Conservation (phyloP, 2,329 filamentous ascomycete genomes). For the Fusarium stilboides region DNA sequence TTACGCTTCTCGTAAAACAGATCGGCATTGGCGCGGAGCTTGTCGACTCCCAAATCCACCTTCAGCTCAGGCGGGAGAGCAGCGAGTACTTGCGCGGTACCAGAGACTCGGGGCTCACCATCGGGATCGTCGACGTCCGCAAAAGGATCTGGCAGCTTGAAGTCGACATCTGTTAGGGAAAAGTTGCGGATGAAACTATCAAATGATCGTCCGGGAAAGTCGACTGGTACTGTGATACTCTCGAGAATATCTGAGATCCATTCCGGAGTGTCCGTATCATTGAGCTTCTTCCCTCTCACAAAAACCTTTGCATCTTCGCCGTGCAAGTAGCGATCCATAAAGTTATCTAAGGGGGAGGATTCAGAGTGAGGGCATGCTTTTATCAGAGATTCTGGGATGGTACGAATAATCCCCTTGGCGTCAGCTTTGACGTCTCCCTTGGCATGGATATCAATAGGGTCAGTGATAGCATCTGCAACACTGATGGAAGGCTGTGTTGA, state of each 20-base stretch:
- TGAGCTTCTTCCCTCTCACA: conserved; percentile 82
- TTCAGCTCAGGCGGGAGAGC: conserved; percentile 88
- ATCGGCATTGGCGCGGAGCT: conserved; percentile 82
- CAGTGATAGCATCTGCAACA: conserved; percentile 82
- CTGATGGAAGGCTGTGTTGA: conserved; percentile 80
- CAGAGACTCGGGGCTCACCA: conserved; percentile 84
- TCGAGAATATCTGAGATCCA: conserved; percentile 88
- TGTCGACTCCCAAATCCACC: conserved; percentile 83
- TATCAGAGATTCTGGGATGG: conserved; percentile 81
- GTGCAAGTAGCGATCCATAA: conserved; percentile 86
- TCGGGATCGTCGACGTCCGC: conserved; percentile 82
- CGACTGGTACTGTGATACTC: conserved; percentile 86
- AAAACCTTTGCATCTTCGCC: conserved; percentile 85
- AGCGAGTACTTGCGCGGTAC: conserved; percentile 84
- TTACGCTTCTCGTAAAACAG: conserved; percentile 84
- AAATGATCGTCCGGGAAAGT: conserved; percentile 85
- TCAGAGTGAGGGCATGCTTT: conserved; percentile 81
- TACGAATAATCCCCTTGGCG: conserved; percentile 79
- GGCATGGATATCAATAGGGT: conserved; percentile 76
- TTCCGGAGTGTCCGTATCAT: conserved; percentile 77
- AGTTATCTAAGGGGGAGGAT: conserved; percentile 85
- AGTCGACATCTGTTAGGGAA: conserved; percentile 86
- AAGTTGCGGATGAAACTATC: conserved; percentile 91
- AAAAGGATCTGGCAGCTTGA: conserved; percentile 84
- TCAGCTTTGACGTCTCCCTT: conserved; percentile 77